phyloP scores from a whole-genome alignment of 306 rosid genomes.

The Glycine latifolia region DNA sequence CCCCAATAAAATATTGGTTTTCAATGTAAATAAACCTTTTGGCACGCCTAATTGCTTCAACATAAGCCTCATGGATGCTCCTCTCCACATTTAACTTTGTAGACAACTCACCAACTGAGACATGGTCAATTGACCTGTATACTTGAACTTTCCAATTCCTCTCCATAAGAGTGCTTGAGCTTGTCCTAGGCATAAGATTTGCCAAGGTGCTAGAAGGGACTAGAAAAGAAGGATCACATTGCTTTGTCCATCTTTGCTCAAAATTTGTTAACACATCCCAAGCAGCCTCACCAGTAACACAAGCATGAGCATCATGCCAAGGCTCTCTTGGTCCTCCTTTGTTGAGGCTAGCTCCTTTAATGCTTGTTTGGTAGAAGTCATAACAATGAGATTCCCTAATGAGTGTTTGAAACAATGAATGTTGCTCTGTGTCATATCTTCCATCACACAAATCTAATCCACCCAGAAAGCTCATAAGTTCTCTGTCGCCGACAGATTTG shows the following conservation, averaged over 20 bases:
- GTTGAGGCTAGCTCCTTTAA: slow-evolving; percentile 69
- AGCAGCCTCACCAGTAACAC: slow-evolving; percentile 86
- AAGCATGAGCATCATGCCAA: slow-evolving; percentile 95
- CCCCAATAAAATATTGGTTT: slow-evolving; percentile 93
- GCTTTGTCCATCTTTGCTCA: slow-evolving; percentile 91
- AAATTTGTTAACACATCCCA: slow-evolving; percentile 85
- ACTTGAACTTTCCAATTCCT: slow-evolving; percentile 90
- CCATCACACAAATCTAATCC: slow-evolving; percentile 89
- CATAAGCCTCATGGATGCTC: slow-evolving; percentile 86
- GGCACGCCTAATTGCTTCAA: slow-evolving; percentile 83
- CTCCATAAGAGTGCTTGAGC: slow-evolving; percentile 46
- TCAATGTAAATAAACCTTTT: slow-evolving; percentile 95
- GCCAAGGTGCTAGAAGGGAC: slow-evolving; percentile 60
- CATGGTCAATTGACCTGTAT: slow-evolving; percentile 78
- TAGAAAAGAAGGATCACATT: slow-evolving; percentile 72
- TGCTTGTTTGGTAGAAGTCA: slow-evolving; percentile 84
- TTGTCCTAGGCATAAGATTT: slow-evolving; percentile 54
- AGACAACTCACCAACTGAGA: slow-evolving; percentile 59
- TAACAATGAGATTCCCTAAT: slow-evolving; percentile 64
- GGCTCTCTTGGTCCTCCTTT: slow-evolving; percentile 93
- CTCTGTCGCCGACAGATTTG: slow-evolving; percentile 55
- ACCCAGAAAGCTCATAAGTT: slow-evolving; percentile 83
- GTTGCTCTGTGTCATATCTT: slow-evolving; percentile 85
- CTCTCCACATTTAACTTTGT: slow-evolving; percentile 67
- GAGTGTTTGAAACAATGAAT: slow-evolving; percentile 82